Conservation (phyloP, 2,329 filamentous ascomycete species). For the Dactylellina leptospora region DNA sequence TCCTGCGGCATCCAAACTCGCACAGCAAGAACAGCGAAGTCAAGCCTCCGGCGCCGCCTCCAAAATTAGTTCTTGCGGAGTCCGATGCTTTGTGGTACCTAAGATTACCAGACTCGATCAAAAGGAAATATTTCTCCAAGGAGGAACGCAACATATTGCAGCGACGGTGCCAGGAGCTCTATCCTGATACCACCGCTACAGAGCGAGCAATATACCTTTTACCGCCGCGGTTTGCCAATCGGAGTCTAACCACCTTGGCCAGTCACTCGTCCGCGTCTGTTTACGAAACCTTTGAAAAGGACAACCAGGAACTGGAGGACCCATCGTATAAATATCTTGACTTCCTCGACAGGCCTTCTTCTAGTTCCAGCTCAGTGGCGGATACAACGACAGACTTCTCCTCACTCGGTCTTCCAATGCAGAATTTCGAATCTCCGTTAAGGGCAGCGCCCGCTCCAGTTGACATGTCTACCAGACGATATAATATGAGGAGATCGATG, state of each 20-base stretch:
- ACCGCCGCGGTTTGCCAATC: slow-evolving; percentile 60
- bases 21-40: slow-evolving; percentile 53
- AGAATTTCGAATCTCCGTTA: slow-evolving; percentile 46
- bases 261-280: slow-evolving; percentile 56
- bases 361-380: slow-evolving; percentile 55
- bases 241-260: slow-evolving; percentile 59
- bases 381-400: slow-evolving; percentile 54
- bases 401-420: slow-evolving; percentile 51
- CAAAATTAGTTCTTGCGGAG: slow-evolving; percentile 62
- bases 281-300: slow-evolving; percentile 53
- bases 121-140: slow-evolving; percentile 73
- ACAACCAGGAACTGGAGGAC: slow-evolving; percentile 15
- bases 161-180: slow-evolving; percentile 65
- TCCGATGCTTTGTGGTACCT: slow-evolving; percentile 74
- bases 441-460: slow-evolving; percentile 35
- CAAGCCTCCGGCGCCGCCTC: slow-evolving; percentile 18
- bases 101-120: slow-evolving; percentile 76
- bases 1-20: slow-evolving; percentile 52
- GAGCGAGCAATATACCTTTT: slow-evolving; percentile 68
- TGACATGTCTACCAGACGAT: slow-evolving; percentile 37
- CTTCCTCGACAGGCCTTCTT: slow-evolving; percentile 57
- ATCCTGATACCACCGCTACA: slow-evolving; percentile 68
- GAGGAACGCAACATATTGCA: slow-evolving; percentile 75
- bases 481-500: slow-evolving; percentile 48
- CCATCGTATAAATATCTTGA: slow-evolving; percentile 53